Evolutionary conservation across 106 monocot species (phyloP).

Genomic region (Dendrobium officinale): DNA sequence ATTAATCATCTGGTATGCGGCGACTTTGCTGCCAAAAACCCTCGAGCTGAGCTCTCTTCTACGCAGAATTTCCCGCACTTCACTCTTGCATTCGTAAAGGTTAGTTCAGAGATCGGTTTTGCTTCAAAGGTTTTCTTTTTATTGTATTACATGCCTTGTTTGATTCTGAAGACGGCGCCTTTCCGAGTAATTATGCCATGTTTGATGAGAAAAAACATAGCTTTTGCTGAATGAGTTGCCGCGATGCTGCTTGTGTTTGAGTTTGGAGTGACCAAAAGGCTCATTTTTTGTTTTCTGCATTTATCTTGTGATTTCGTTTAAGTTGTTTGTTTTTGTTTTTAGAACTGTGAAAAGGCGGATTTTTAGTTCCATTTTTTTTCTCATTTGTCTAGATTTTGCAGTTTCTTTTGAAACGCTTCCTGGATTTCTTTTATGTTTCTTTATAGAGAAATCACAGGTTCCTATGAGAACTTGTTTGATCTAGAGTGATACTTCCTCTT

Average conservation of each 20-base stretch:
- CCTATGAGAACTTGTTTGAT: background rate
- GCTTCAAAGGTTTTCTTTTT: background rate
- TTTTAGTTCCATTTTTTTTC: too few relatives aligned
- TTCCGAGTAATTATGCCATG: background rate
- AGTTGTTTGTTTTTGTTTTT: too few relatives aligned
- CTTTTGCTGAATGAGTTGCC: too few relatives aligned
- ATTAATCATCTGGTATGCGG: background rate
- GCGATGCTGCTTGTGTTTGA: background rate
- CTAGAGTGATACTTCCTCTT: background rate
- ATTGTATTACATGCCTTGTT: background rate
- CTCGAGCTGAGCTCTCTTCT: background rate
- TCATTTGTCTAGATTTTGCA: too few relatives aligned
- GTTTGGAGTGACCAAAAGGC: background rate
- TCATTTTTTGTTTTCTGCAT: too few relatives aligned
- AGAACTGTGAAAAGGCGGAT: too few relatives aligned
- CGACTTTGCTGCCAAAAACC: background rate
- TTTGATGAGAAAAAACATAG: background rate
- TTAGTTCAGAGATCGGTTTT: background rate
- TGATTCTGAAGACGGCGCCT: background rate
- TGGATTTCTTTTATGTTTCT: too few relatives aligned
- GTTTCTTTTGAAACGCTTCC: too few relatives aligned
- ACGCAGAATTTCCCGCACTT: background rate
- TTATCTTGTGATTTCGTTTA: too few relatives aligned
- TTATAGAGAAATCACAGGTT: background rate
- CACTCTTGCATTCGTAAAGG: background rate